Base-by-base conservation (phyloP, 2,329 filamentous ascomycete genomes). In the Metarhizium sp. region DNA sequence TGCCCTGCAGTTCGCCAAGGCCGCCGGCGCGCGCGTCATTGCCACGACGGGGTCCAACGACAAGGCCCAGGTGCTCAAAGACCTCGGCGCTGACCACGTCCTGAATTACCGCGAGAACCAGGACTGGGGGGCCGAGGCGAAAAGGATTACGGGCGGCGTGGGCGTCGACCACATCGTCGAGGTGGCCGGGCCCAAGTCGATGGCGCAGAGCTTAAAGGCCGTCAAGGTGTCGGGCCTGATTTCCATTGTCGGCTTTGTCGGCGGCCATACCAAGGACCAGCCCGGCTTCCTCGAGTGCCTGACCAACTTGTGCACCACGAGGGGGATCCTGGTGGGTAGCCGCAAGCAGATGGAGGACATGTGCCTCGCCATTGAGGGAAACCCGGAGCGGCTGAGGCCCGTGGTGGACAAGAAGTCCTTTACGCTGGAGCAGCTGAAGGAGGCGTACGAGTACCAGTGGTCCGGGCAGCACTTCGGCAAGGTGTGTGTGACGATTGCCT, bases 1-100 rank as follows among this genome's bases (percentile, higher is more conserved):
- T 25, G 25, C 25, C 81, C 67, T 87, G n/a, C 85, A 78, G 69
- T 77, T 79, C 59, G 77, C 76, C 54, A 77, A 76, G 63, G 74
- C 74, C 1, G 74, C 73, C 4, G 75, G 77, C 48, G 76, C 75
- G 6, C 72, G 59, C 8, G 75, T 78, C 57, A 75, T 79, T 54
- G 75, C 75, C 36, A 78, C 77, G 2, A 79, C 77, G 0, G 72
- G 70, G 20, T 74, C 74, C 8, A 63, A 64, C 34, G 72, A 69
- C n/a, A 79, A 78, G 67, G 72, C 65, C 36, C 67, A 69, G 60
- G 59, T 64, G 11, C 67, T 78, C 42, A 70, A 69, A 68, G 69
- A 72, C 63, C 71, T 79, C 14, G 77, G 76, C 30, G 77, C 76
- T 6, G 72, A 76, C 62, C 71, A 78, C 63, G 70, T 78, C 58